Base-by-base conservation (phyloP, 2,329 filamentous ascomycete genomes). In the Davidsoniella eucalypti region DNA sequence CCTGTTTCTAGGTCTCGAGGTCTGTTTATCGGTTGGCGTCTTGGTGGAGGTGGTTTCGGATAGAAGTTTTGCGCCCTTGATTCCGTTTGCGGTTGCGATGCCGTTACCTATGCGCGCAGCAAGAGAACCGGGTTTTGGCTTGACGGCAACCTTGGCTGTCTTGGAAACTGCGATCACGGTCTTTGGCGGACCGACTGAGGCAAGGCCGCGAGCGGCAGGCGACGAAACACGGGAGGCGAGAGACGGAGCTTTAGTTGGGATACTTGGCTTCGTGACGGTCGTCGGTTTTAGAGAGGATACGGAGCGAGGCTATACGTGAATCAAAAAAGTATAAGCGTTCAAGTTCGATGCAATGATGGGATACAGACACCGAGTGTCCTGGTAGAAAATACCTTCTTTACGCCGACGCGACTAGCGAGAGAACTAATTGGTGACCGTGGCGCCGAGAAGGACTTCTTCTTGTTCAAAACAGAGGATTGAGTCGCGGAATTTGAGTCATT, bases 371-470 rank as follows among this genome's bases (percentile, higher is more conserved):
- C 8, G 33, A 16, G 12, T 21, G 36, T 45, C 18, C 14, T 23
- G 3, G 10, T 33, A 33, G 5, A 52, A 55, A 58, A 51, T 69
- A 79, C 79, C 76, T 87, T 87, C 59, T 75, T 78, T 46, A 87
- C 71, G 38, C 84, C 83, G 52, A 83, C 78, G 62, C 83, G 75
- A 64, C 80, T 84, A 50, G 83, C 77, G 47, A 87, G 72, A 2
- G 76, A 76, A 58, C 78, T 4, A 10, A 33, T 33, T 33, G 26
- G 26, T 33, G 26, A 8, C 10, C 69, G 48, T n/a, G 26, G 23
- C 42, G 72, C 68, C 47, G 61, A 58, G 51, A 62, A 33, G 26
- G 26, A 33, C 26, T 33, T 33, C 26, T 33, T 33, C 10, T 10
- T 33, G 10, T 21, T 21, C 4, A 21, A 5, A 21, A 33, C 26